Evolutionary conservation across 352 stramenopile genomes (phyloP), one percentile per base, ranked within the genome.

Genomic region (Phytophthora chlamydospora): DNA sequence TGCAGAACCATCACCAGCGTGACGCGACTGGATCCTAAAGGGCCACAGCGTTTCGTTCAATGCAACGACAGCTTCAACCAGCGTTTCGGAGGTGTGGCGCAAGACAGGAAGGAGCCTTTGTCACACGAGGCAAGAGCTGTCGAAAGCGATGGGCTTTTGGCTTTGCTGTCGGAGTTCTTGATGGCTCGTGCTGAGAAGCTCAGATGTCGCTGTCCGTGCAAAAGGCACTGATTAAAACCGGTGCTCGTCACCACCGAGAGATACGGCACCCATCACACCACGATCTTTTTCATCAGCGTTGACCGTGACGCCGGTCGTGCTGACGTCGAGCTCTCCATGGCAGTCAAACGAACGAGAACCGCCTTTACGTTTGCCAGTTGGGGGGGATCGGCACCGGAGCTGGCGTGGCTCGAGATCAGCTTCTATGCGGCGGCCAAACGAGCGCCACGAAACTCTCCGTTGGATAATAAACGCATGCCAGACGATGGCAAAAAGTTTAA

Each of bases 311-410:
- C 24, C 36, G 5, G 61, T 65, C 35, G 54, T 69, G 19, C 41
- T 42, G 19, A 65, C 61, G 61, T 55, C 14, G 47, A 51, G 34
- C 46, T 60, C 53, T 53, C 61, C 46, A 64, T 64, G 53, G 61
- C 61, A 69, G 39, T 56, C 61, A 66, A 52, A 29, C 16, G 36
- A 50, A 11, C 33, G 8, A 24, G 35, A 64, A 54, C 40, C 61
- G 47, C 61, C 36, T 69, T 60, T 65, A 69, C 61, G 38, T 65
- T 24, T 52, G 1, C 54, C 47, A 59, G 61, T 31, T 31, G 21
- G 13, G 40, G 34, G 17, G 7, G 61, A 65, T 65, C 16, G 61
- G 47, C 61, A 56, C n/a, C 17, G 32, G 14, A 43, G 29, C n/a
- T 45, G 41, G 17, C 11, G 16, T 48, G 14, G 29, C 34, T 52